Evolutionary conservation across 1,284 basidiomycete species (phyloP), one percentile per base, ranked within the genome.

Genomic region (Porodaedalea pini): DNA sequence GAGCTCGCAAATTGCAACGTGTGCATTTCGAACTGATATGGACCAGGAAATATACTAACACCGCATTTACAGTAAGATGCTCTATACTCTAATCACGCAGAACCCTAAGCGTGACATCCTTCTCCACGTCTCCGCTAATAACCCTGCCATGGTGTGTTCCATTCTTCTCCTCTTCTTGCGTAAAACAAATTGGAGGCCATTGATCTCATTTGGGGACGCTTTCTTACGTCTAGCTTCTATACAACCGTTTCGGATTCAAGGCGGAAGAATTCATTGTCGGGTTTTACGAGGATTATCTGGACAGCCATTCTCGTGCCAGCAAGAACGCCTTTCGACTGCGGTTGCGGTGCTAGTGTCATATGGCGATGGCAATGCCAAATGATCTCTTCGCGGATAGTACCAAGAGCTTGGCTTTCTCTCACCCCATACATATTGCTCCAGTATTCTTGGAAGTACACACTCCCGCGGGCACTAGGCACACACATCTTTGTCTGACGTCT

Each of bases 191-290:
- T 57, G n/a, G n/a, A 13, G 36, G 3, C 3, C n/a, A n/a, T 21
- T 3, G 11, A 44, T 17, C 15, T 23, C 15, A 36, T 36, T 3
- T 36, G 34, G 15, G 15, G 8, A 8, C 10, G 41, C 8, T 25
- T 21, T 21, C 19, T 27, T 6, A 21, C 19, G 27, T 51, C 4
- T 56, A 90, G 88, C 71, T 90, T 4, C 67, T 90, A 13, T 91
- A 91, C 69, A 90, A 91, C 62, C 81, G 82, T 53, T 90, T 91
- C 63, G 89, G 89, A 17, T 90, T 91, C 78, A 91, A 91, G 65
- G 86, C 87, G 0, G 88, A 90, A 69, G 86, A 88, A 66, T 90
- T 90, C 62, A 77, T 91, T 36, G 80, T 81, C 27, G 87, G 86
- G 17, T 91, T 91, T 64, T 91, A 90, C 62, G 85, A 88, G 45